Conservation (phyloP, 352 stramenopile genomes). For the Phytopythium oedochilum region DNA sequence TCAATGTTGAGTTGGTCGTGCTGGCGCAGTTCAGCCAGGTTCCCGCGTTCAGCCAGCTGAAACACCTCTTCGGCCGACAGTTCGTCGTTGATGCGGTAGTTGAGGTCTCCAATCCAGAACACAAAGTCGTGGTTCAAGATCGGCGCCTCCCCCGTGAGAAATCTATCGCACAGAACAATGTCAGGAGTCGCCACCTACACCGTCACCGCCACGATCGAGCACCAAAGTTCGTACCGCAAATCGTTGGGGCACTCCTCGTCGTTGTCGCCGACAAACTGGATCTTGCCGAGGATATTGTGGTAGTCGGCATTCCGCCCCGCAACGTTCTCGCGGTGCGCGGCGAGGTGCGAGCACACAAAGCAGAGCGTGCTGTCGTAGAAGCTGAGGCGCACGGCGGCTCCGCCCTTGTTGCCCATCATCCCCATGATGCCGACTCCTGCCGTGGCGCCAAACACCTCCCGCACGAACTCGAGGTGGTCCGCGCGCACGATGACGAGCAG, state of each 20-base stretch:
- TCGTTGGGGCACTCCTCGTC: conserved; percentile 17
- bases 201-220: neutral
- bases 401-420: conserved; percentile 99
- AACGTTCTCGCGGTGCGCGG: conserved; percentile 98
- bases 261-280: conserved; percentile 84
- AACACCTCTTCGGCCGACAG: conserved; percentile 77
- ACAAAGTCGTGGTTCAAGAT: conserved; percentile 98
- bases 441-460: conserved; percentile 87
- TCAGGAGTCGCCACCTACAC: too few species aligned
- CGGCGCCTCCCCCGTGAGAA: conserved; percentile 45
- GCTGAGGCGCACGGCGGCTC: conserved; percentile 91
- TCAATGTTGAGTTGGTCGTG: conserved; percentile 73
- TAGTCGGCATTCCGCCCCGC: conserved; percentile 97
- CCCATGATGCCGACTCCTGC: conserved; percentile 98
- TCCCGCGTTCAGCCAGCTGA: conserved; percentile 36
- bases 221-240: conserved; percentile 14
- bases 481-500: conserved; percentile 94
- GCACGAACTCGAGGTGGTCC: conserved; percentile 66
- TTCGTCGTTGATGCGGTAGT: conserved; percentile 88
- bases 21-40: conserved; percentile 29
- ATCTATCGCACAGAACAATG: conserved; percentile 25
- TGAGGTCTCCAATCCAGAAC: conserved; percentile 95
- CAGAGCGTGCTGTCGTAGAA: conserved; percentile 98
- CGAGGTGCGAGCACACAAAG: conserved; percentile 98
- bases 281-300: conserved; percentile 96